Base-by-base conservation (phyloP, 2,329 filamentous ascomycete genomes). In the Penicillium sp. region DNA sequence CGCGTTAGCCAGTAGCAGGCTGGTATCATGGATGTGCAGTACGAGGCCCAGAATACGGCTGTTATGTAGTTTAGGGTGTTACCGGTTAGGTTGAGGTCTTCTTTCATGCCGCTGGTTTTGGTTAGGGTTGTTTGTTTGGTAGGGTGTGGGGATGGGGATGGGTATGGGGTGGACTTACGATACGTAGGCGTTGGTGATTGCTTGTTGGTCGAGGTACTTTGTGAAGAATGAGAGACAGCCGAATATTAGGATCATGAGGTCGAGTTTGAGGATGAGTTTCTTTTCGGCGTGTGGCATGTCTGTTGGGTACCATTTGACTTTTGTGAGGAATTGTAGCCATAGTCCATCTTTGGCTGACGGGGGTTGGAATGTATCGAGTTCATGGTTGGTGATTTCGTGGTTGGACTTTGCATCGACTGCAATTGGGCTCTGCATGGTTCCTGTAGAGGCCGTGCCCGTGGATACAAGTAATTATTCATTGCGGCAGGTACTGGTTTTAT, bases 221-320 rank as follows among this genome's bases (percentile, higher is more conserved):
- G 77, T 69, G 53, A 79, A 80, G 54, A 72, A 79, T 16, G 70
- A 75, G 3, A 81, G 62, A 44, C 78, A 80, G 2, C 68, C 71
- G 54, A 73, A 76, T 7, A 65, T 60, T 1, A 73, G 57, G 60
- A 81, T 67, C 46, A 78, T 78, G 62, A 75, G 75, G 57, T 81
- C 79, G 16, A 80, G 69, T 60, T 81, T 81, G 52, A 77, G 66
- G 13, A 80, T 70, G 24, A 82, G 71, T 29, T 63, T 68, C 57
- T 79, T 79, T 61, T 82, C 50, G 10, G 39, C 22, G 40, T 56
- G 53, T 16, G 45, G 11, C 52, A 63, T 60, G 4, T 53, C 45
- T 14, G 39, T 55, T 4, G 59, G 53, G 44, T 62, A 60, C 57
- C 60, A 60, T 45, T 49, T 40, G 21, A 50, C 8, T 40, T 45